Evolutionary conservation across 495 filamentous ascomycete genomes (phyloP).

Genomic region (Aspergillus mulundensis): DNA sequence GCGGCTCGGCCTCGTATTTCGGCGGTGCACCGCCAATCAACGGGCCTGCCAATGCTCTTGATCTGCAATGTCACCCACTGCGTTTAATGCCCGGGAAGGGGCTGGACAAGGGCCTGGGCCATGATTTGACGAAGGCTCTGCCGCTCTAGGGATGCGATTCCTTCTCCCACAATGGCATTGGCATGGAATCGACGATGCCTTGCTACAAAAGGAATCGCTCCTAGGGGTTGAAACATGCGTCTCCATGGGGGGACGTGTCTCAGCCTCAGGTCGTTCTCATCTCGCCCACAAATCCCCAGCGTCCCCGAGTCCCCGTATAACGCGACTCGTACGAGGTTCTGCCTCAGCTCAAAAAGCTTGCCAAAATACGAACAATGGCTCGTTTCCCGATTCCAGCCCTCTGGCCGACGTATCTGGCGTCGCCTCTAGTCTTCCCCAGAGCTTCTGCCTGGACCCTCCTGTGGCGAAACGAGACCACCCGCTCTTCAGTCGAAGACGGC

Average conservation of each 20-base stretch:
- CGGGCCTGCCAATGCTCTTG: not conserved
- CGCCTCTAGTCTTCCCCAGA: not conserved
- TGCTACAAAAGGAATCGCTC: not conserved
- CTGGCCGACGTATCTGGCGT: not conserved
- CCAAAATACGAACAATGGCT: constrained; percentile 2
- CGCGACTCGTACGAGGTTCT: not conserved
- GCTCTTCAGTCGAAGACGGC: not conserved
- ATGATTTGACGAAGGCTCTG: not conserved
- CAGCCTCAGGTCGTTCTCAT: not conserved
- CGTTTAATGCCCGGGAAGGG: not conserved
- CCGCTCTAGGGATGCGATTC: not conserved
- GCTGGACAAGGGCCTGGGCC: not conserved
- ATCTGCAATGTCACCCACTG: not conserved
- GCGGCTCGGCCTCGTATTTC: constrained; percentile 9
- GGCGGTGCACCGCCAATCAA: constrained; percentile 2
- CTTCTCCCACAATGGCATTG: not conserved
- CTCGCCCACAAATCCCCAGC: not conserved
- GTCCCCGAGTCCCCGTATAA: not conserved
- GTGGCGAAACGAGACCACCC: constrained; percentile 14
- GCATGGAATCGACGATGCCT: not conserved
- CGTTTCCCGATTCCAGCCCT: not conserved
- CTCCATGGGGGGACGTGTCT: not conserved
- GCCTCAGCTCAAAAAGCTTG: not conserved
- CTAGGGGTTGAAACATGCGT: not conserved
- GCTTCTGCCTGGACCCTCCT: constrained; percentile 12